These are phyloP conservation scores for Melampsora americana DNA, from an alignment of 1,284 basidiomycete genomes.

Conservation along the genomic window DNA sequence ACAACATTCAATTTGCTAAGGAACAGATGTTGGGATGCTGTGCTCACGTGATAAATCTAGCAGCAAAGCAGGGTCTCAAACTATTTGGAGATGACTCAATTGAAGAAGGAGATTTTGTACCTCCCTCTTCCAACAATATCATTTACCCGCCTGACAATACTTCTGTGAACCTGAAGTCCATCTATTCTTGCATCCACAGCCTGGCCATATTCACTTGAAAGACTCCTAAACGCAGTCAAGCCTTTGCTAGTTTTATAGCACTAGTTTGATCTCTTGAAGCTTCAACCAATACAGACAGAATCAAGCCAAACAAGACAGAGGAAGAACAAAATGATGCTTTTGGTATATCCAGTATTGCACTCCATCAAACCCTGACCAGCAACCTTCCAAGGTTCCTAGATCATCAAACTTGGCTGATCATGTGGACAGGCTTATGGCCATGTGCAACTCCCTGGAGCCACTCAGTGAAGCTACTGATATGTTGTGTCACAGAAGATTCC, in stretches of 20 bases:
- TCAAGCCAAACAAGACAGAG: too few species aligned
- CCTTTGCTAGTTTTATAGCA: not conserved
- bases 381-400: too few species aligned
- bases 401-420: too few species aligned
- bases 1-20: not conserved
- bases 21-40: conserved; percentile 1
- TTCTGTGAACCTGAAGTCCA: conserved; percentile 4
- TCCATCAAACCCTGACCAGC: not conserved
- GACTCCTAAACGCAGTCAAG: not conserved
- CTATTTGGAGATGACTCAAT: not conserved
- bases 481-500: not conserved
- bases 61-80: not conserved
- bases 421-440: not conserved
- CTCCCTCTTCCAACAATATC: not conserved
- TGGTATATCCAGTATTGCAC: not conserved
- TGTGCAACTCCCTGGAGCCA: not conserved
- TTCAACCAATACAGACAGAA: not conserved
- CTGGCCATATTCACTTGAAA: not conserved
- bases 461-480: not conserved
- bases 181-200: not conserved
- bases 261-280: not conserved
- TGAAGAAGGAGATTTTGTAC: not conserved
- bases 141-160: conserved; percentile 2
- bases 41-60: conserved; percentile 22
- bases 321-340: not conserved